Conservation (phyloP, 441 rosid species). For the Melastoma candidum region DNA sequence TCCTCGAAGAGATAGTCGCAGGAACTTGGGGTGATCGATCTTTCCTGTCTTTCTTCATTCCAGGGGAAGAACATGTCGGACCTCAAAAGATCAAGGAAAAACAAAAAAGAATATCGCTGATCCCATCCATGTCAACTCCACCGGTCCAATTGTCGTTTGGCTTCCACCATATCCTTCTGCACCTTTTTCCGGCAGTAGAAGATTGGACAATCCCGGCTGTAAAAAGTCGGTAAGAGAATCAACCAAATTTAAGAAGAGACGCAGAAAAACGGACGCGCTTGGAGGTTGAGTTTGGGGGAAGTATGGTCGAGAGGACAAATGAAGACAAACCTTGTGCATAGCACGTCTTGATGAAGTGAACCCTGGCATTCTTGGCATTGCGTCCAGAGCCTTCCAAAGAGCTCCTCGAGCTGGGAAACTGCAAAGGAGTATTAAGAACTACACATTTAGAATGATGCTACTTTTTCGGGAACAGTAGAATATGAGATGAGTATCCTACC, state of each 20-base stretch:
- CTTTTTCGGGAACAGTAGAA: not conserved
- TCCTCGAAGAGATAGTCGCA: too few species aligned
- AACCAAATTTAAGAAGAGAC: too few species aligned
- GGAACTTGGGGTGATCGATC: too few species aligned
- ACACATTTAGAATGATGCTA: not conserved
- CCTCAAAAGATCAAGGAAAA: too few species aligned
- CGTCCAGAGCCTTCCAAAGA: constrained; percentile 87
- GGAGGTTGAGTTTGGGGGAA: not conserved
- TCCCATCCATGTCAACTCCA: constrained; percentile 26
- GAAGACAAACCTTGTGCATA: constrained; percentile 69
- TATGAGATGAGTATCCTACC: constrained; percentile 29
- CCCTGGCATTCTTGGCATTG: constrained; percentile 99
- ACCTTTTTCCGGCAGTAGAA: constrained; percentile 96
- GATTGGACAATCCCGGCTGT: constrained; percentile 51
- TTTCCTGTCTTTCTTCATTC: too few species aligned
- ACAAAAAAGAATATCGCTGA: too few species aligned
- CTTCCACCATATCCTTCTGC: constrained; percentile 91
- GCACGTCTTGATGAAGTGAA: constrained; percentile 98
- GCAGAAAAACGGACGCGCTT: too few species aligned
- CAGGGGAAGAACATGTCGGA: too few species aligned
- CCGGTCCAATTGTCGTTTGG: constrained; percentile 65
- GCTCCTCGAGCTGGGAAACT: constrained; percentile 82
- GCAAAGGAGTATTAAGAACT: constrained; percentile 10
- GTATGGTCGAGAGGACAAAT: constrained; percentile 6
- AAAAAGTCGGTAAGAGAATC: too few species aligned